Conservation (phyloP, 345 rosid genomes). For the Gossypium anomalum region DNA sequence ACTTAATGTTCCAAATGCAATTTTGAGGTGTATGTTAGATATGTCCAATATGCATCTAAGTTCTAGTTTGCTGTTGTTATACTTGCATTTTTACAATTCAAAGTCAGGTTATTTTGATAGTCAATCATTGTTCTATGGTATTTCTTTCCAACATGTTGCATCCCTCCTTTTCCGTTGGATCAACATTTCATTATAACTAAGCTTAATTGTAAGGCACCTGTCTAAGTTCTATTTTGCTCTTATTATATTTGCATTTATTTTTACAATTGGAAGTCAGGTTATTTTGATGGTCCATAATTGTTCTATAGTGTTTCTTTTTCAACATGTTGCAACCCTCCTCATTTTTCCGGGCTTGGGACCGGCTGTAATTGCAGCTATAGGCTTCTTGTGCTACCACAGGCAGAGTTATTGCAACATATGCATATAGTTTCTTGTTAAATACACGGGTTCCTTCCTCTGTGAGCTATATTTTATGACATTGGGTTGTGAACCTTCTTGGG, state of each 20-base stretch:
- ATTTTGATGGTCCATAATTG: background rate
- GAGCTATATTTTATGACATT: no score
- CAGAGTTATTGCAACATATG: no score
- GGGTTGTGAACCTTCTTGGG: no score
- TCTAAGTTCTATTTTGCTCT: background rate
- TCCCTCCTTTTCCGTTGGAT: background rate
- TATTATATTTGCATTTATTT: background rate
- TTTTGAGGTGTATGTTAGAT: background rate
- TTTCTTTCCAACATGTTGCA: background rate
- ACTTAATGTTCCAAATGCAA: background rate
- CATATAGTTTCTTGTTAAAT: no score
- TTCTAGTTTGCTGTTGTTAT: background rate
- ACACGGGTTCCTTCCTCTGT: no score
- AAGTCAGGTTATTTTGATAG: background rate
- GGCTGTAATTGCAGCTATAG: no score
- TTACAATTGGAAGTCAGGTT: background rate
- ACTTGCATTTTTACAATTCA: background rate
- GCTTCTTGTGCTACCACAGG: no score
- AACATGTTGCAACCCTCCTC: no score
- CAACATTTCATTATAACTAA: background rate
- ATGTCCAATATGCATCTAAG: background rate
- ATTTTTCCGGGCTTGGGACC: no score
- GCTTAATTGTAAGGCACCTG: background rate
- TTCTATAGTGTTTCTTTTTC: background rate
- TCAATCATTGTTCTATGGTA: background rate